A percentile compares a stretch with the other conserved stretches of the same genome.
These are phyloP conservation scores for Suillus luteus DNA, from an alignment of 768 basidiomycete species.

Conservation along the genomic window DNA sequence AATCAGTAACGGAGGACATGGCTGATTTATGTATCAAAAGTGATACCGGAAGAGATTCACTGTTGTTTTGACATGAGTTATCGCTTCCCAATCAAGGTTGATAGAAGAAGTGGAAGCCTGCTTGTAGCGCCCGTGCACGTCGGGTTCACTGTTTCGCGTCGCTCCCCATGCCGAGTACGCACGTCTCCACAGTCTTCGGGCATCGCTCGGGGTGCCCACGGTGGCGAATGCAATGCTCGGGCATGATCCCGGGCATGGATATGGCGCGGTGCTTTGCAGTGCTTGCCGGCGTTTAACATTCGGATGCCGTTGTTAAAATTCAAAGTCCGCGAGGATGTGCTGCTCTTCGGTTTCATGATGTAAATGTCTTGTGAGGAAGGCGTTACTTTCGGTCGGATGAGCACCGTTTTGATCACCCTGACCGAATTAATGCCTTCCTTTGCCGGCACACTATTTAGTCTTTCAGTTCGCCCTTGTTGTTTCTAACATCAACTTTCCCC, in stretches of 20 bases:
- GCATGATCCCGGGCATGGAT: not conserved
- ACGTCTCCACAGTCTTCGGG: not conserved
- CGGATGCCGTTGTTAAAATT: not conserved
- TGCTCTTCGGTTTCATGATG: not conserved
- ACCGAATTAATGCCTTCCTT: not conserved
- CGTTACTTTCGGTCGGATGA: not conserved
- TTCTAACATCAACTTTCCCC: not conserved
- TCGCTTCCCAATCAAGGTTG: not conserved
- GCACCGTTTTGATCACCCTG: not conserved
- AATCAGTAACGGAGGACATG: conserved; percentile 40
- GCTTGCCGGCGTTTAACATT: not conserved
- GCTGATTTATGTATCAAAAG: not conserved
- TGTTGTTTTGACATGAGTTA: no score
- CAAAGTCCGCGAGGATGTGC: not conserved
- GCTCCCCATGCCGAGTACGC: not conserved
- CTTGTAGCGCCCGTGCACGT: not conserved
- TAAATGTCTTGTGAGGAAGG: conserved; percentile 2
- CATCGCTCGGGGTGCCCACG: not conserved
- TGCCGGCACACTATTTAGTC: not conserved
- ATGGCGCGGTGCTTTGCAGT: not conserved
- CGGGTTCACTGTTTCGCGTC: not conserved
- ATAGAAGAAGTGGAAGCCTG: not conserved
- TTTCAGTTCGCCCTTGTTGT: no score
- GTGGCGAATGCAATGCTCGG: not conserved
- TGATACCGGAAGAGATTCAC: not conserved